These are phyloP conservation scores for Rhizophora mangle DNA, from an alignment of 345 rosid species.

Conservation along the genomic window DNA sequence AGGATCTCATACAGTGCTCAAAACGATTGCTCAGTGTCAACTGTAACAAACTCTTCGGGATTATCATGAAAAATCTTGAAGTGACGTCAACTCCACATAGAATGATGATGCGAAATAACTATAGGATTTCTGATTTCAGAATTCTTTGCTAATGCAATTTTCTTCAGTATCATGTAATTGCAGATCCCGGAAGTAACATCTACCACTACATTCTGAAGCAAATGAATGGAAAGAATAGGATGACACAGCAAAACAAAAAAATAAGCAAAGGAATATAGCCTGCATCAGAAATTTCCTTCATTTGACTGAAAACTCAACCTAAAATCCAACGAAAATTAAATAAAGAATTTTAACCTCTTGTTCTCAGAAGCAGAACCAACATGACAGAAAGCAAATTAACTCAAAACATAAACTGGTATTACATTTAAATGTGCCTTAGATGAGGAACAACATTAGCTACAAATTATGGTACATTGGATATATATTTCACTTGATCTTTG, in stretches of 20 bases:
- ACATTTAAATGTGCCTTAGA: conserved; percentile 29
- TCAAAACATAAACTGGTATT: conserved; percentile 20
- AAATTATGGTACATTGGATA: conserved; percentile 35
- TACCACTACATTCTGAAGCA: not conserved
- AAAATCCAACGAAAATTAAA: conserved; percentile 24
- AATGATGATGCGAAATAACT: not conserved
- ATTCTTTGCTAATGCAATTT: not conserved
- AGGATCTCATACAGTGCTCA: too few species aligned
- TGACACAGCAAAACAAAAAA: not conserved
- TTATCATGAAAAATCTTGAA: not conserved
- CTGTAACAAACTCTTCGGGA: too few species aligned
- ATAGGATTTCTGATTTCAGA: conserved; percentile 5
- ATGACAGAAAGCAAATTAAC: conserved; percentile 28
- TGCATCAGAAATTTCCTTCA: conserved; percentile 22
- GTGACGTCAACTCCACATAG: not conserved
- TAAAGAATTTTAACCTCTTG: conserved; percentile 39
- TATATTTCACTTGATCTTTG: conserved; percentile 34
- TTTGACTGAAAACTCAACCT: conserved; percentile 20
- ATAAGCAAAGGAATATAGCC: not conserved
- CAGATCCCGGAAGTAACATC: not conserved
- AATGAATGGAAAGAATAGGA: not conserved
- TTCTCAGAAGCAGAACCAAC: conserved; percentile 27
- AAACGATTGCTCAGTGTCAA: too few species aligned
- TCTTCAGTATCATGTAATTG: not conserved
- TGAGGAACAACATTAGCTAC: conserved; percentile 40